Base-by-base conservation (phyloP, 257 asterid species). In the Solanum arcanum region DNA sequence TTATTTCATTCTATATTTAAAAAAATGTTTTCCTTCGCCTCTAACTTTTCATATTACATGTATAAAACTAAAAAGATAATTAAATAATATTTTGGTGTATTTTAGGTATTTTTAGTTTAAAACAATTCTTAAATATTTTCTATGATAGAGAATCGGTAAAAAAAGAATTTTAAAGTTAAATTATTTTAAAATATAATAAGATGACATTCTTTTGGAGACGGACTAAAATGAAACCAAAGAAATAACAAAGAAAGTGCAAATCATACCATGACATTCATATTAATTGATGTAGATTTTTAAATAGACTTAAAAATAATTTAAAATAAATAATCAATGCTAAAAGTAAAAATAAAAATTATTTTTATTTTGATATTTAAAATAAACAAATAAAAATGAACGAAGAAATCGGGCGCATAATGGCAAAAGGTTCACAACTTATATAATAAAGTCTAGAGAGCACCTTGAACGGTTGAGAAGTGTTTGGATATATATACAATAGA, bases 391-490 rank as follows among this genome's bases (percentile, higher is more conserved):
- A 29, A 68, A 15, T 13, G 0, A 27, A 69, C 3, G 1, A 20
- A 70, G 3, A 3, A 33, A 33, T 1, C 7, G 13, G 4, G 7
- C 1, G 5, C 16, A 42, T 70, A 31, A 42, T 42, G 12, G 6
- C 20, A 20, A 75, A 75, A 12, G 82, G 20, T 75, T 75, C 49
- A 39, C 31, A 39, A 75, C 82, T 39, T 23, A 39, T 3, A 29
- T 46, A 89, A 31, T 20, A n/a, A 44, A 60, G 23, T n/a, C 70
- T n/a, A 62, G 5, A 52, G 84, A 88, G 94, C 95, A 89, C 86
- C 90, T 87, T 92, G 91, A 89, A 92, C 92, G 96, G 95, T 85
- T 87, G 88, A 91, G 90, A 88, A 80, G 84, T 47, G 68, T 47
- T 80, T 80, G 84, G 42, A 80, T 80, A 47, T 31, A 70, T 33